phyloP scores from a whole-genome alignment of 2,329 filamentous ascomycete genomes.

The Lachnellula willkommii region DNA sequence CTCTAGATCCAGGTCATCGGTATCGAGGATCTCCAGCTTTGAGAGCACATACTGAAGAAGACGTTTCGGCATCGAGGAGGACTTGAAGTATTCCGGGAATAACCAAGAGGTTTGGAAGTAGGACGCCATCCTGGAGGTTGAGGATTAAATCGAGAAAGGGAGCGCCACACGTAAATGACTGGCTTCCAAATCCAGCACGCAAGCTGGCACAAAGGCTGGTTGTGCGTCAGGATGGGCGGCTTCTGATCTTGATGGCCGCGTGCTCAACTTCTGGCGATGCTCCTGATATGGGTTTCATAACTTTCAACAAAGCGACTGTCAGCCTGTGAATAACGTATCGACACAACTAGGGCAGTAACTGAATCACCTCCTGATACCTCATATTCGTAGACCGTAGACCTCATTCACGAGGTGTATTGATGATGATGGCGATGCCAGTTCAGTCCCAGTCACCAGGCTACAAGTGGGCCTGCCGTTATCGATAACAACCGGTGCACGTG shows the following conservation, averaged over 20 bases:
- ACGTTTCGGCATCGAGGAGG: conserved; percentile 75
- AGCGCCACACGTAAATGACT: background rate
- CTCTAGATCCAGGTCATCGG: conserved; percentile 78
- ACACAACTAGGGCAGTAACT: background rate
- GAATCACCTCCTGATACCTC: background rate
- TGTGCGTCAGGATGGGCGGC: conserved; percentile 16
- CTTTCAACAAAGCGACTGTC: conserved; percentile 5
- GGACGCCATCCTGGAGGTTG: conserved; percentile 28
- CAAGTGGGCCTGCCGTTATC: background rate
- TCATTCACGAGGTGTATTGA: background rate
- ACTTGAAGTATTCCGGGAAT: conserved; percentile 25
- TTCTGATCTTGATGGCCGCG: conserved; percentile 22
- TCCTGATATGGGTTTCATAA: conserved; percentile 18
- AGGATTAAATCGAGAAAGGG: background rate
- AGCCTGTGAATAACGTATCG: background rate
- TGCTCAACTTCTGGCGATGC: conserved; percentile 20
- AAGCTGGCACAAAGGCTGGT: conserved; percentile 1
- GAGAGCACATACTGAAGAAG: conserved; percentile 82
- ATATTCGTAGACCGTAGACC: background rate
- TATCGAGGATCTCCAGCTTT: conserved; percentile 79
- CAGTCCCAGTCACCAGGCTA: background rate
- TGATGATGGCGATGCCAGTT: background rate
- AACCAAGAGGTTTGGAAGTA: conserved; percentile 20
- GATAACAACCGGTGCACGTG: conserved; percentile 1
- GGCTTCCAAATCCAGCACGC: conserved; percentile 3